These are phyloP conservation scores for Apiotrichum siamense DNA, from an alignment of 1,284 basidiomycete species.

Conservation along the genomic window DNA sequence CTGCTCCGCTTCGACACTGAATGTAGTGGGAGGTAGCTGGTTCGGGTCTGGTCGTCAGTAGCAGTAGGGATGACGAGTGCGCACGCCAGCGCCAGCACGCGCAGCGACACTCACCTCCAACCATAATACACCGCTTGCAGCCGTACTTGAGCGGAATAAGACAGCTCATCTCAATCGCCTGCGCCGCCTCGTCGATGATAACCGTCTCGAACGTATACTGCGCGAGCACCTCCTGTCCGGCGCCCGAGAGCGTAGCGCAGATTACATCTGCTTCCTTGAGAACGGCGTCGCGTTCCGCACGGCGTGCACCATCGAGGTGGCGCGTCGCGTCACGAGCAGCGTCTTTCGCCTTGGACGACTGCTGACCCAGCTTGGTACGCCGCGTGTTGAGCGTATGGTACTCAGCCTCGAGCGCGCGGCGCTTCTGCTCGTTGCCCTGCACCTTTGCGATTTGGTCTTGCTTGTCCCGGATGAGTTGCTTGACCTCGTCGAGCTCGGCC, in stretches of 20 bases:
- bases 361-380: slow-evolving; percentile 60
- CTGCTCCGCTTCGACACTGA: slow-evolving; percentile 76
- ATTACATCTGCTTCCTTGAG: slow-evolving; percentile 85
- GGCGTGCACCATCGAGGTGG: slow-evolving; percentile 67
- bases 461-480: slow-evolving; percentile 58
- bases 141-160: slow-evolving; percentile 91
- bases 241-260: slow-evolving; percentile 86
- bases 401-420: slow-evolving; percentile 56
- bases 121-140: slow-evolving; percentile 81
- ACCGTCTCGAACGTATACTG: slow-evolving; percentile 89
- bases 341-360: slow-evolving; percentile 72
- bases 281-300: slow-evolving; percentile 68
- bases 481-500: slow-evolving; percentile 62
- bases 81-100: slow-evolving; percentile 7
- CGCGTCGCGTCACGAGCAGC: slow-evolving; percentile 66
- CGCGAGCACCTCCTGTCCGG: slow-evolving; percentile 82
- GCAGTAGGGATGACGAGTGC: too few relatives aligned
- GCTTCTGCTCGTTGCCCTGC: slow-evolving; percentile 27
- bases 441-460: slow-evolving; percentile 52
- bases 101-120: slow-evolving; percentile 62
- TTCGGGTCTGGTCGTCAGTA: slow-evolving; percentile 88
- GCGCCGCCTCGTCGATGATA: slow-evolving; percentile 97
- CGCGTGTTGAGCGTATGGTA: slow-evolving; percentile 62
- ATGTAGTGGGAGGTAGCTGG: slow-evolving; percentile 93
- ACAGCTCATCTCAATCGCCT: slow-evolving; percentile 93